Evolutionary conservation across 257 asterid species (phyloP).

Genomic region (Gentiana straminea): DNA sequence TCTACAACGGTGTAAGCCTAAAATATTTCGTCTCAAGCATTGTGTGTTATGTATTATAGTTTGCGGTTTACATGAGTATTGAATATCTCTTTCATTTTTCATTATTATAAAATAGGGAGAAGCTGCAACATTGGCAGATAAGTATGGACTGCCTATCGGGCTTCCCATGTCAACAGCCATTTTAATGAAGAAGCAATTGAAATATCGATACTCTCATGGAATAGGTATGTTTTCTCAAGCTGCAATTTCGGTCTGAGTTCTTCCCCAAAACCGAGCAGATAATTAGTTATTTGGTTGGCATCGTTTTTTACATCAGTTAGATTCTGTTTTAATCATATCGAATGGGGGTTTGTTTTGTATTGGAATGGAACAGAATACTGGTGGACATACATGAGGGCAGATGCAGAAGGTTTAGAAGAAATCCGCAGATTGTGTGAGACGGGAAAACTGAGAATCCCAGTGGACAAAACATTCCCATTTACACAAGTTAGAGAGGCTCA

Average conservation of each 20-base stretch:
- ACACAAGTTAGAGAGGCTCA: constrained; percentile 72
- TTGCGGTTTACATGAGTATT: too few relatives aligned
- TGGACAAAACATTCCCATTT: constrained; percentile 60
- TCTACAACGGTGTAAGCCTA: too few relatives aligned
- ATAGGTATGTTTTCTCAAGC: constrained; percentile 31
- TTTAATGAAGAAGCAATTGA: constrained; percentile 59
- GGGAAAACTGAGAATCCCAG: constrained; percentile 72
- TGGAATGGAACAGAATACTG: constrained; percentile 50
- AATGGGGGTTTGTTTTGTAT: background rate
- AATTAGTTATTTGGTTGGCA: too few relatives aligned
- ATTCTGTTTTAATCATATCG: too few relatives aligned
- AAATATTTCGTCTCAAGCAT: too few relatives aligned
- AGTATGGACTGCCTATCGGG: constrained; percentile 66
- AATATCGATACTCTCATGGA: constrained; percentile 70
- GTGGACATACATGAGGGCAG: constrained; percentile 94
- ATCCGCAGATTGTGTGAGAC: constrained; percentile 48
- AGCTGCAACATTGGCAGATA: constrained; percentile 67
- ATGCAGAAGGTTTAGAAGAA: constrained; percentile 70
- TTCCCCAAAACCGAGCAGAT: too few relatives aligned
- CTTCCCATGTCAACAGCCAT: constrained; percentile 56
- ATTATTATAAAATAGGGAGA: constrained; percentile 45
- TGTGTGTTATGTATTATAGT: too few relatives aligned
- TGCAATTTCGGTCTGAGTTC: too few relatives aligned
- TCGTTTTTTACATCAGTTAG: too few relatives aligned
- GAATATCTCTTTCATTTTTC: background rate